These are phyloP conservation scores for Panaeolus cyanescens DNA, from an alignment of 768 basidiomycete genomes.

Conservation along the genomic window DNA sequence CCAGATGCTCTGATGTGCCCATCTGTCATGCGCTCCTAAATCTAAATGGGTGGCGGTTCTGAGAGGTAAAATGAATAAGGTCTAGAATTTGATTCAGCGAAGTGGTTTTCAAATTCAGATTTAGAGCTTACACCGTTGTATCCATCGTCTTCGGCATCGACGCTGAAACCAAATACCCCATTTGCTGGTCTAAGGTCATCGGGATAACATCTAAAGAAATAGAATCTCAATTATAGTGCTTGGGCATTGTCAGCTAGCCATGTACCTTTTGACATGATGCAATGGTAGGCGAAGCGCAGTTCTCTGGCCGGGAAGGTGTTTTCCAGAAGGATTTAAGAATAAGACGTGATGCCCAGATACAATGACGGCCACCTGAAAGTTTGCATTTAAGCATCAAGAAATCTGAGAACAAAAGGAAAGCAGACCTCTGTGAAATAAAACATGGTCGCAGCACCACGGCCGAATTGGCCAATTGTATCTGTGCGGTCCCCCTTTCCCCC, in stretches of 20 bases:
- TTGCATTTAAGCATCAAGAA: background rate
- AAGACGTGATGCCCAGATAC: conserved; percentile 31
- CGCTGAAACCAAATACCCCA: conserved; percentile 47
- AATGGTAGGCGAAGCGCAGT: conserved; percentile 35
- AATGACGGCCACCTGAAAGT: conserved; percentile 30
- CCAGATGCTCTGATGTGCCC: background rate
- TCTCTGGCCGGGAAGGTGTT: conserved; percentile 37
- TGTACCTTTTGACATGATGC: conserved; percentile 34
- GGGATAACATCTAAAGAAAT: conserved; percentile 36
- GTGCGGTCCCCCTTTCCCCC: conserved; percentile 41
- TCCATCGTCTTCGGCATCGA: conserved; percentile 17
- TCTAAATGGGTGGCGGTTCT: conserved; percentile 21
- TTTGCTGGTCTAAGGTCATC: conserved; percentile 41
- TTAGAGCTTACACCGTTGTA: conserved; percentile 44
- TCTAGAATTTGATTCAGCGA: conserved; percentile 24
- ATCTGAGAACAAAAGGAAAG: background rate
- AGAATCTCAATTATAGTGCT: background rate
- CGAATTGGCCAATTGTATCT: conserved; percentile 52
- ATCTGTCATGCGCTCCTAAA: background rate
- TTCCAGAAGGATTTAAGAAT: conserved; percentile 49
- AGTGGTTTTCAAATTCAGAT: background rate
- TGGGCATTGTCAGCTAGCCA: background rate
- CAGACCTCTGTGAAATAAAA: conserved; percentile 54
- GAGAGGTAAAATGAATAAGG: conserved; percentile 50
- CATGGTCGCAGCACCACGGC: conserved; percentile 52